Evolutionary conservation across 495 filamentous ascomycete species (phyloP).

Genomic region (Penicillium bialowiezense): DNA sequence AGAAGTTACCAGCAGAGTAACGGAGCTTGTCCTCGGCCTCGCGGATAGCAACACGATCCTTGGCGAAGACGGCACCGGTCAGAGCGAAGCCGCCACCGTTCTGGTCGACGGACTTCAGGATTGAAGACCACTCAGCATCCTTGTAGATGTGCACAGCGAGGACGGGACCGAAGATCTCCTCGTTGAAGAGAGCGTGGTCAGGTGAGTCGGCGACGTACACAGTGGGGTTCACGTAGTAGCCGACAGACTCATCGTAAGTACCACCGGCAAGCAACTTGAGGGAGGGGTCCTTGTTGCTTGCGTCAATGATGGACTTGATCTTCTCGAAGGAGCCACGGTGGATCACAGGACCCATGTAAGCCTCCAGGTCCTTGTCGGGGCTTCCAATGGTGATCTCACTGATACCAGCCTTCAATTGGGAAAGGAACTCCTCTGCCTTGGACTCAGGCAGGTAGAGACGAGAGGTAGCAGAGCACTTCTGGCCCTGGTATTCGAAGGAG

Average conservation of each 20-base stretch:
- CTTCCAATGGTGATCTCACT: slow-evolving; percentile 50
- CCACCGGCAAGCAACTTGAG: slow-evolving; percentile 66
- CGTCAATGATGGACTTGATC: slow-evolving; percentile 63
- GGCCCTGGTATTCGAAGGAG: slow-evolving; percentile 86
- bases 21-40: slow-evolving; percentile 70
- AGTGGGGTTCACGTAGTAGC: slow-evolving; percentile 72
- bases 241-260: slow-evolving; percentile 62
- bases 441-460: slow-evolving; percentile 71
- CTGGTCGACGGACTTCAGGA: slow-evolving; percentile 56
- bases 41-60: slow-evolving; percentile 62
- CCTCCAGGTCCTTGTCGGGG: slow-evolving; percentile 56
- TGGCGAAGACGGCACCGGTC: slow-evolving; percentile 75
- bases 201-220: slow-evolving; percentile 62
- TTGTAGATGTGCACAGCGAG: slow-evolving; percentile 70
- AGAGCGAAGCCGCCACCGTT: slow-evolving; percentile 65
- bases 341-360: slow-evolving; percentile 79
- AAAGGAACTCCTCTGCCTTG: slow-evolving; percentile 57
- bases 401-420: slow-evolving; percentile 45
- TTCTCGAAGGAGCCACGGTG: slow-evolving; percentile 69
- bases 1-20: slow-evolving; percentile 82
- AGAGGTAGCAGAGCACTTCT: slow-evolving; percentile 85
- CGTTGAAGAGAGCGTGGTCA: slow-evolving; percentile 61
- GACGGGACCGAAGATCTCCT: slow-evolving; percentile 77
- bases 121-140: slow-evolving; percentile 53
- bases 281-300: slow-evolving; percentile 60